Percentiles rank a stretch among this genome's conserved stretches.
Conservation (phyloP, 78 protist genomes). For the Tieghemostelium lacteum region DNA sequence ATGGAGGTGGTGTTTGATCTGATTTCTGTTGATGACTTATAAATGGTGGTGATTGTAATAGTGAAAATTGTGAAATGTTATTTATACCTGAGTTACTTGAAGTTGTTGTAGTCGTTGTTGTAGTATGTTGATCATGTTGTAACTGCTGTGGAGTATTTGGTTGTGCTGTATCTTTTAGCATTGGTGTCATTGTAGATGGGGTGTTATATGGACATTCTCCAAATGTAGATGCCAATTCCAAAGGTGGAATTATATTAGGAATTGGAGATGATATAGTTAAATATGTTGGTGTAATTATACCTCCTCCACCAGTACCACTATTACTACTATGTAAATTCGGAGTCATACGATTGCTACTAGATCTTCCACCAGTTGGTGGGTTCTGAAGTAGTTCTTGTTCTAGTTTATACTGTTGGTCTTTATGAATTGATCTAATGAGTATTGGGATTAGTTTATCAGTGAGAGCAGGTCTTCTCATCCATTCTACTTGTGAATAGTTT, state of each 20-base stretch:
- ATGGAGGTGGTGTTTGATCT: not conserved
- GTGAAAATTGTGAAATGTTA: no score
- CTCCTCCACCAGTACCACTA: not conserved
- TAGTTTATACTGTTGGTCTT: conserved; percentile 19
- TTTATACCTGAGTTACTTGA: not conserved
- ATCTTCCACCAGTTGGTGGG: not conserved
- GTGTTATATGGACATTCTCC: not conserved
- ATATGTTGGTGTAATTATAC: not conserved
- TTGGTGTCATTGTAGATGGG: not conserved
- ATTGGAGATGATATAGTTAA: not conserved
- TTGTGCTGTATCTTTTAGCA: not conserved
- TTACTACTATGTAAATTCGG: not conserved
- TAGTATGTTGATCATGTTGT: not conserved
- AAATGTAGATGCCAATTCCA: conserved; percentile 9
- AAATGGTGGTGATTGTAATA: not conserved
- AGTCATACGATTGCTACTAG: not conserved
- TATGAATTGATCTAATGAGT: conserved; percentile 7
- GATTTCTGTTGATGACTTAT: no score
- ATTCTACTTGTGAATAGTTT: not conserved
- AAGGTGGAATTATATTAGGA: conserved; percentile 7
- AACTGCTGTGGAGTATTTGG: not conserved
- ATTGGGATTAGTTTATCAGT: conserved; percentile 54
- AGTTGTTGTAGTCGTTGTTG: not conserved
- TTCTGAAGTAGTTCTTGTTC: not conserved
- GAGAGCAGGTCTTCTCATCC: conserved; percentile 59